Conservation (phyloP, 2,329 filamentous ascomycete genomes). For the Colletotrichum magnum region DNA sequence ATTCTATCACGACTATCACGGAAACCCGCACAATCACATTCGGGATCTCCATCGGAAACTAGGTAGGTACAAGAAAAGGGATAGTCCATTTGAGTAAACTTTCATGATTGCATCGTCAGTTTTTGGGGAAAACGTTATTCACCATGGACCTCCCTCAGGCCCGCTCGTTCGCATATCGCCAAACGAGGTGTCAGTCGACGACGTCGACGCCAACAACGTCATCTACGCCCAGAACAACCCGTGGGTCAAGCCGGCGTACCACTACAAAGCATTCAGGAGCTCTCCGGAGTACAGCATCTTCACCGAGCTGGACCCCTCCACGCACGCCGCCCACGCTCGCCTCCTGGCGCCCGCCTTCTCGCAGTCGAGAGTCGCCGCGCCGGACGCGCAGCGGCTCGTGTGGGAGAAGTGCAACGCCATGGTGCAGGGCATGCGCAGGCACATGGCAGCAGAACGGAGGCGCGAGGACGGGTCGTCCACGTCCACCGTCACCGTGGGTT, state of each 20-base stretch:
- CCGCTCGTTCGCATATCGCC: constrained; percentile 28
- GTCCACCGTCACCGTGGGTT: background rate
- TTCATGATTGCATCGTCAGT: background rate
- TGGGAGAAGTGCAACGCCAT: constrained; percentile 16
- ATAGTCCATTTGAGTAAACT: background rate
- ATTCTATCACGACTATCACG: constrained; percentile 19
- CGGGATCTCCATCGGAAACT: constrained; percentile 16
- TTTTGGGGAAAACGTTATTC: background rate
- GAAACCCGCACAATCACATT: constrained; percentile 15
- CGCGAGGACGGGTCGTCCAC: background rate
- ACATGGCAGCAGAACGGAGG: background rate
- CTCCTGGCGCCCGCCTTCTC: constrained; percentile 23
- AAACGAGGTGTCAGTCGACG: constrained; percentile 28
- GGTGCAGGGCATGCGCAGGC: background rate
- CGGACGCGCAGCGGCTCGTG: constrained; percentile 1
- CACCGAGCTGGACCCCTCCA: constrained; percentile 20
- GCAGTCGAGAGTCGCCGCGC: background rate
- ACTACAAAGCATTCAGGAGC: constrained; percentile 27
- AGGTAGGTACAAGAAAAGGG: background rate
- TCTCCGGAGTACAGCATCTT: constrained; percentile 23
- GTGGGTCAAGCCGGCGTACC: constrained; percentile 22
- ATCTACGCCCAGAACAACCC: constrained; percentile 27
- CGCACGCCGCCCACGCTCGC: constrained; percentile 14
- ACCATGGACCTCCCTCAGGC: constrained; percentile 2
- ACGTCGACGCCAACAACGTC: constrained; percentile 2